These are phyloP conservation scores for Entomortierella chlamydospora DNA, from an alignment of 192 early-diverging fungal species.

Conservation along the genomic window DNA sequence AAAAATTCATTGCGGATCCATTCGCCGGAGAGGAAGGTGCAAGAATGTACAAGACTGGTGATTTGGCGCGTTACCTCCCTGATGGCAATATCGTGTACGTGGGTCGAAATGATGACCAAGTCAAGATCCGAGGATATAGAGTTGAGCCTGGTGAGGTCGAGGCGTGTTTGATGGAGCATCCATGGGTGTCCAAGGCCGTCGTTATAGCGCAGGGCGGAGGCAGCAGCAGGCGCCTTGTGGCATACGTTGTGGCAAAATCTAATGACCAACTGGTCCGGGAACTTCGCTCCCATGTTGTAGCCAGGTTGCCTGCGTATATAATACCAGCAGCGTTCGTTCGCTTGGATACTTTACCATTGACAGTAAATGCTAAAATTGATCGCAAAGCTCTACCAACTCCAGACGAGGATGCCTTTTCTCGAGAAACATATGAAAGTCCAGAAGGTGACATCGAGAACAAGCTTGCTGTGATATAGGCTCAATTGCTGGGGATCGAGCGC, in stretches of 20 bases:
- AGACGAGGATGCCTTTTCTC: no score
- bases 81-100: conserved; percentile 43
- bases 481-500: background rate
- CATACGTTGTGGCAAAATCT: conserved; percentile 59
- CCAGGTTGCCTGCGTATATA: conserved; percentile 72
- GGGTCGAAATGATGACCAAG: conserved; percentile 52
- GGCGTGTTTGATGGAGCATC: conserved; percentile 17
- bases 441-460: background rate
- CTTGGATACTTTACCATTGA: background rate
- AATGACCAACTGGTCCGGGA: background rate
- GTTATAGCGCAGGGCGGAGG: conserved; percentile 47
- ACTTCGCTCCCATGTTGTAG: conserved; percentile 64
- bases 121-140: conserved; percentile 60
- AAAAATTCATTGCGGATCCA: conserved; percentile 54
- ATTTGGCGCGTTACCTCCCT: conserved; percentile 33
- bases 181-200: conserved; percentile 25
- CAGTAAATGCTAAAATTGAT: no score
- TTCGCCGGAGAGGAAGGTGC: conserved; percentile 22
- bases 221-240: conserved; percentile 67
- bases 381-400: no score
- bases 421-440: background rate
- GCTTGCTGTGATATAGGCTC: background rate
- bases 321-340: conserved; percentile 56
- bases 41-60: conserved; percentile 53
- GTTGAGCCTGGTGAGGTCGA: conserved; percentile 52